phyloP scores from a whole-genome alignment of 768 basidiomycete species.

The Xerocomellus chrysenteron region DNA sequence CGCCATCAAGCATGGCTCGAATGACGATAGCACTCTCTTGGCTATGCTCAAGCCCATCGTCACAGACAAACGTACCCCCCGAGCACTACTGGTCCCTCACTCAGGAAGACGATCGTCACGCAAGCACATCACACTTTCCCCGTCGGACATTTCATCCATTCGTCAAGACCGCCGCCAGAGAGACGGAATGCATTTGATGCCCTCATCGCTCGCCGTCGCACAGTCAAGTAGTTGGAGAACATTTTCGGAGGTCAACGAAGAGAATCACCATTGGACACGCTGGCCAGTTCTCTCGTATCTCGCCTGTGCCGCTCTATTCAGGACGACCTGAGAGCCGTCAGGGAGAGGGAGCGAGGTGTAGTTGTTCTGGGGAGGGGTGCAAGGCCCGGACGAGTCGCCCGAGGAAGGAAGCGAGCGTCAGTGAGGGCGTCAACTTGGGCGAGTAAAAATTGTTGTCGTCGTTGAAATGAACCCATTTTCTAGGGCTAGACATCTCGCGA shows the following conservation, averaged over 20 bases:
- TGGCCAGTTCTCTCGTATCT: constrained; percentile 23
- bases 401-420: no score
- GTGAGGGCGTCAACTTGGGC: no score
- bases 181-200: constrained; percentile 39
- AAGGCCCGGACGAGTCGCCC: no score
- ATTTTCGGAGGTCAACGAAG: constrained; percentile 22
- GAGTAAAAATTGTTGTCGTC: no score
- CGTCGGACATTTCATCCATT: constrained; percentile 32
- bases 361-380: no score
- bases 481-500: no score
- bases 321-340: not conserved
- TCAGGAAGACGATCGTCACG: constrained; percentile 27
- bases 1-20: constrained; percentile 43
- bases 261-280: constrained; percentile 16
- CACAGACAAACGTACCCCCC: constrained; percentile 34
- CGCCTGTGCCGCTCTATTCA: constrained; percentile 22
- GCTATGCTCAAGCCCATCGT: constrained; percentile 39
- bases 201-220: constrained; percentile 30
- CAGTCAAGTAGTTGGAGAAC: constrained; percentile 9
- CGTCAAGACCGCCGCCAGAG: constrained; percentile 22
- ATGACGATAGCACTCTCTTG: constrained; percentile 40
- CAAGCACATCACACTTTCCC: constrained; percentile 27
- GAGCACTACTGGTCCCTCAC: constrained; percentile 48
- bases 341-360: no score
- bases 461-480: no score